These are phyloP conservation scores for Vicia sativa DNA, from an alignment of 306 rosid species.

Conservation along the genomic window DNA sequence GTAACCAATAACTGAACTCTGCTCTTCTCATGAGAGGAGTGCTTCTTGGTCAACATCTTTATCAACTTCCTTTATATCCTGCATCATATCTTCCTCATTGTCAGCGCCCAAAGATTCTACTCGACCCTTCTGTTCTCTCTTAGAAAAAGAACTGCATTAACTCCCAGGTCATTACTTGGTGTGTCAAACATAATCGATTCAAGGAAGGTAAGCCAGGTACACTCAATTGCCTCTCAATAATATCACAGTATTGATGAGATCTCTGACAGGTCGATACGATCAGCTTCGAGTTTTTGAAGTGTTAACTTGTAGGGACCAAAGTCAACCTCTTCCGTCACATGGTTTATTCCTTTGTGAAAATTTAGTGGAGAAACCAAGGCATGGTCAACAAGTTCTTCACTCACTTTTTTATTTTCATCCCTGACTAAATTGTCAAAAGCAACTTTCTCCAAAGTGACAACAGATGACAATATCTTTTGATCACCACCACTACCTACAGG, in stretches of 20 bases:
- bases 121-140: slow-evolving; percentile 56
- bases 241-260: slow-evolving; percentile 78
- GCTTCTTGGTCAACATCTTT: slow-evolving; percentile 78
- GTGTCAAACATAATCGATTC: slow-evolving; percentile 63
- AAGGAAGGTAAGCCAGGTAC: slow-evolving; percentile 74
- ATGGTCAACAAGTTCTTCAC: slow-evolving; percentile 68
- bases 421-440: slow-evolving; percentile 84
- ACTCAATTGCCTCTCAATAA: slow-evolving; percentile 74
- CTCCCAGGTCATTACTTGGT: slow-evolving; percentile 95
- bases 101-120: slow-evolving; percentile 64
- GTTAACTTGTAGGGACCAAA: slow-evolving; percentile 71
- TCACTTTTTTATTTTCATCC: slow-evolving; percentile 79
- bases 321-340: slow-evolving; percentile 60
- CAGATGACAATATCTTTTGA: slow-evolving; percentile 64
- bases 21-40: slow-evolving; percentile 88
- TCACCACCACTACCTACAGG: slow-evolving; percentile 59
- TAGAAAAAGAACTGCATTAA: slow-evolving; percentile 89
- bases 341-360: slow-evolving; percentile 74
- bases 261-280: slow-evolving; percentile 66
- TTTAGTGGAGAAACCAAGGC: slow-evolving; percentile 72
- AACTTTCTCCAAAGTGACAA: slow-evolving; percentile 82
- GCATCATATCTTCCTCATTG: slow-evolving; percentile 93
- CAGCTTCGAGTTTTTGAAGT: slow-evolving; percentile 71
- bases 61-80: slow-evolving; percentile 68
- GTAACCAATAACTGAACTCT: slow-evolving; percentile 94